Percentiles rank a stretch among this genome's conserved stretches.
phyloP scores from a whole-genome alignment of 164 flowering plant species.

The Kingdonia uniflora region DNA sequence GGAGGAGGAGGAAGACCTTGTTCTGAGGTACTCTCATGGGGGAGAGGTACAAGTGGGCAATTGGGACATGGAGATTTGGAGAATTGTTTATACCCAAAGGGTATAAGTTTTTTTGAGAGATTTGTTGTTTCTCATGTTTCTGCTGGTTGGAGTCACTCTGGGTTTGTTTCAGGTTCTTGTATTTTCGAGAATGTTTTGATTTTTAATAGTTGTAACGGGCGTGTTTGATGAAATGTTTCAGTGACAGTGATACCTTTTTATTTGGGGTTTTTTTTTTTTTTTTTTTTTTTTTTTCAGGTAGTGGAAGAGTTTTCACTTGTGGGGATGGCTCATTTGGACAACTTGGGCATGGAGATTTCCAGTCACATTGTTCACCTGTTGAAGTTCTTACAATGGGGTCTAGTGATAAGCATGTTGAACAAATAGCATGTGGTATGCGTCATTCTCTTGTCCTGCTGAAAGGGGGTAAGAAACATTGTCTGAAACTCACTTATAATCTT shows the following conservation, averaged over 20 bases:
- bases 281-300: conserved; percentile 25
- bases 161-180: conserved; percentile 50
- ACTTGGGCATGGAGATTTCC: conserved; percentile 80
- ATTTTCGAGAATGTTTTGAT: conserved; percentile 20
- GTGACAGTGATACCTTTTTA: too few relatives aligned
- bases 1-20: conserved; percentile 55
- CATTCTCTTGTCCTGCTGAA: conserved; percentile 62
- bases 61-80: conserved; percentile 66
- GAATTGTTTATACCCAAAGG: conserved; percentile 42
- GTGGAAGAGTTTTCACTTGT: conserved; percentile 67
- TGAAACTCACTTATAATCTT: too few relatives aligned
- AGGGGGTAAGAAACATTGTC: conserved; percentile 25
- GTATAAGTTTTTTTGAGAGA: conserved; percentile 25
- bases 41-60: conserved; percentile 87
- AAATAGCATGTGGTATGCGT: conserved; percentile 91
- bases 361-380: conserved; percentile 41
- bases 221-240: too few relatives aligned
- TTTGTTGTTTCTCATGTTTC: conserved; percentile 38
- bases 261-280: background rate
- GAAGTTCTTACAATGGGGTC: conserved; percentile 38
- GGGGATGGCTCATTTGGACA: conserved; percentile 99
- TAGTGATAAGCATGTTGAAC: conserved; percentile 29
- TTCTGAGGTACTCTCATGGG: conserved; percentile 59
- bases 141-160: conserved; percentile 98
- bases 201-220: conserved; percentile 1